These are phyloP conservation scores for Acaromyces ingoldii DNA, from an alignment of 1,284 basidiomycete species.

Conservation along the genomic window DNA sequence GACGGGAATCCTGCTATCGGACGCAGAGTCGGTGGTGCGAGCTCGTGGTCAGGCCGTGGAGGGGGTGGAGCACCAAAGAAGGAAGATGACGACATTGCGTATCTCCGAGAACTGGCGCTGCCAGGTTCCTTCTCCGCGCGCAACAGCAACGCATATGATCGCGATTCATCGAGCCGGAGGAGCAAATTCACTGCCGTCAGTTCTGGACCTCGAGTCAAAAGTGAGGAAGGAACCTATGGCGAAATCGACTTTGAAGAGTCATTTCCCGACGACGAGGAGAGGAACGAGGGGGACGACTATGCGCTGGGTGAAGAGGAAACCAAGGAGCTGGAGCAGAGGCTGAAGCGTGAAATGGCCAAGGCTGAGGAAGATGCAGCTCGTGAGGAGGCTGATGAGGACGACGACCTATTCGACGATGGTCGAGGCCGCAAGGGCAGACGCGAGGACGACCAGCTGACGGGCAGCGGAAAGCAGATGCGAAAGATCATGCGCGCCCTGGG, in stretches of 20 bases:
- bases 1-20: no score
- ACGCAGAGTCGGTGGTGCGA: no score
- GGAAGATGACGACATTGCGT: no score
- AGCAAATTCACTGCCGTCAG: not conserved
- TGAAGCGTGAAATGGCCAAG: slow-evolving; percentile 48
- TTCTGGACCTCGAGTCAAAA: slow-evolving; percentile 1
- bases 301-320: slow-evolving; percentile 39
- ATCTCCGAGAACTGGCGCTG: no score
- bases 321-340: slow-evolving; percentile 45
- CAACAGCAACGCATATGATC: no score
- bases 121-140: no score
- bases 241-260: slow-evolving; percentile 49
- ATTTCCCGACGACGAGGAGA: slow-evolving; percentile 48
- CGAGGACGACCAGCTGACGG: slow-evolving; percentile 38
- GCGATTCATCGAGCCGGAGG: no score
- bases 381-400: slow-evolving; percentile 26
- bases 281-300: slow-evolving; percentile 11
- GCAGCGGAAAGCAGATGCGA: slow-evolving; percentile 49
- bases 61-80: no score
- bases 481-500: slow-evolving; percentile 49
- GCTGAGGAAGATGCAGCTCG: slow-evolving; percentile 38
- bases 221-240: slow-evolving; percentile 30
- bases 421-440: slow-evolving; percentile 9
- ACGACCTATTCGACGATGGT: slow-evolving; percentile 17
- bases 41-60: no score